Conservation (phyloP, 2,329 filamentous ascomycete species). For the Plectosphaerella cucumerina region DNA sequence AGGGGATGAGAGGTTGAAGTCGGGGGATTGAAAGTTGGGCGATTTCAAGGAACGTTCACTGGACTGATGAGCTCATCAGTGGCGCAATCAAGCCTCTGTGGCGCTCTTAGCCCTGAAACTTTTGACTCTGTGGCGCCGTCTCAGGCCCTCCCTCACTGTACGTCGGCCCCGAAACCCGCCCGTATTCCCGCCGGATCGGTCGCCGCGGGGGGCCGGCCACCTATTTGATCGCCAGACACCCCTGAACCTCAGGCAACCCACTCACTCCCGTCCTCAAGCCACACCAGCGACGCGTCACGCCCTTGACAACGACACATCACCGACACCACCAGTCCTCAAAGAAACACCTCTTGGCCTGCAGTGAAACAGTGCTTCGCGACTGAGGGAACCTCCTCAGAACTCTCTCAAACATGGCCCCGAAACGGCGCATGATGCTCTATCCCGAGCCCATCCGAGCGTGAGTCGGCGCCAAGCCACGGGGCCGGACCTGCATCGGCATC, state of each 20-base stretch:
- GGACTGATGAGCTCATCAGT: no score
- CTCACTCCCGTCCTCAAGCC: neutral
- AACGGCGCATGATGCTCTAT: neutral
- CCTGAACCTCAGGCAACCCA: neutral
- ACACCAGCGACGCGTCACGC: neutral
- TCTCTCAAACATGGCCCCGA: no score
- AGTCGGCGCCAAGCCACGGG: neutral
- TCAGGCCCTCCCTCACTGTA: neutral
- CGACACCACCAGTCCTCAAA: neutral
- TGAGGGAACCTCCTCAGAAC: no score
- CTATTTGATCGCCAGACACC: neutral
- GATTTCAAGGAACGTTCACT: neutral
- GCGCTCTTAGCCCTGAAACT: neutral
- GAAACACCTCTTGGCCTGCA: neutral
- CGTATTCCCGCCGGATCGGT: neutral
- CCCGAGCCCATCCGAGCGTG: constrained; percentile 1
- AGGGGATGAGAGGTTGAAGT: no score
- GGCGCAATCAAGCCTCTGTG: neutral
- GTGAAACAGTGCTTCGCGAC: neutral
- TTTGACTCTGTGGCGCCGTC: neutral
- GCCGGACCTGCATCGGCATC: neutral
- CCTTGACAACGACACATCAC: neutral
- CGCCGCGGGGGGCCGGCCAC: neutral
- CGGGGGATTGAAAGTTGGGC: neutral
- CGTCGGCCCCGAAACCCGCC: neutral